These are phyloP conservation scores for Acer yangbiense DNA, from an alignment of 345 rosid species.

Conservation along the genomic window DNA sequence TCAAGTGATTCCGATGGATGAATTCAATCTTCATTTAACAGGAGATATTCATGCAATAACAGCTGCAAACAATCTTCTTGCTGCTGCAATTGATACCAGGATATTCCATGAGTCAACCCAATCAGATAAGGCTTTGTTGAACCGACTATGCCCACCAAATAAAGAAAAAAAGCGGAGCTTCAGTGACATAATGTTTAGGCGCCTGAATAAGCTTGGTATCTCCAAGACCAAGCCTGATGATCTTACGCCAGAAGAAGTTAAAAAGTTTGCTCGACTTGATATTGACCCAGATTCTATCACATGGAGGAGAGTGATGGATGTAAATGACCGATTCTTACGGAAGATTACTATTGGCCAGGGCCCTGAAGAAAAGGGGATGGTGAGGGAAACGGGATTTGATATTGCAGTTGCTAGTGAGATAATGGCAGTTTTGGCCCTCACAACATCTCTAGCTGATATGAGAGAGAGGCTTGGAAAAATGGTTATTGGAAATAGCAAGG, in stretches of 20 bases:
- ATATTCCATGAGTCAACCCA: conserved; percentile 92
- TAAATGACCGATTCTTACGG: conserved; percentile 92
- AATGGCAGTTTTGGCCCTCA: conserved; percentile 98
- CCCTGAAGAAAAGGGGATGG: conserved; percentile 97
- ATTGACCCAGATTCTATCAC: conserved; percentile 84
- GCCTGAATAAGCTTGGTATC: conserved; percentile 86
- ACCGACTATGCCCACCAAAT: conserved; percentile 79
- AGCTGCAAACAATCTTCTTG: conserved; percentile 98
- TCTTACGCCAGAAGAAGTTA: conserved; percentile 76
- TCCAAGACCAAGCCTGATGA: conserved; percentile 83
- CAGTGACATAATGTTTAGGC: conserved; percentile 80
- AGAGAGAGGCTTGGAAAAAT: conserved; percentile 96
- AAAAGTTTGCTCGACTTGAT: conserved; percentile 88
- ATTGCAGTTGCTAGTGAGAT: conserved; percentile 99
- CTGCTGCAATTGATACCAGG: conserved; percentile 98
- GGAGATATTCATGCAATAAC: conserved; percentile 99
- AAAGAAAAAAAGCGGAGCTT: conserved; percentile 88
- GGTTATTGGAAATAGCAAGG: conserved; percentile 94
- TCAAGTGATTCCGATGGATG: conserved; percentile 99
- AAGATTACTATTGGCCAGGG: conserved; percentile 92
- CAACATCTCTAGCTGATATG: conserved; percentile 94
- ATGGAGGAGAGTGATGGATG: conserved; percentile 99
- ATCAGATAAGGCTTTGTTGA: conserved; percentile 94
- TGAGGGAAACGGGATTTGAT: conserved; percentile 95
- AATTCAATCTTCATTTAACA: conserved; percentile 94